Conservation (phyloP, 768 basidiomycete species). For the Coprinellus micaceus region DNA sequence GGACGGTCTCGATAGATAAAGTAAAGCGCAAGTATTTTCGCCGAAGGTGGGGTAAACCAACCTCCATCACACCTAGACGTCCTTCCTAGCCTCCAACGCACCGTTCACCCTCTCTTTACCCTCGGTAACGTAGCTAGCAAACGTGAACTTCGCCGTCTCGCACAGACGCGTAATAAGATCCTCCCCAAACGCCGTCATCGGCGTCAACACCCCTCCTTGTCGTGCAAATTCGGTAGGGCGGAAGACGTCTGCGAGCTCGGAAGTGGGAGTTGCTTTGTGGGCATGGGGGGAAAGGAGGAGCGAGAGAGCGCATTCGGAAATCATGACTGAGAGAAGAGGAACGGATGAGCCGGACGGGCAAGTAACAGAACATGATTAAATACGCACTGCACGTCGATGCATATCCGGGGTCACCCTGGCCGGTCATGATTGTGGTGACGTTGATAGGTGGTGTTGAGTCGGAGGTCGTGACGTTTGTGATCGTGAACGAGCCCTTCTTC, state of each 20-base stretch:
- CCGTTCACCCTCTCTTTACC: conserved; percentile 1
- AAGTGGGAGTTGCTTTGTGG: conserved; percentile 11
- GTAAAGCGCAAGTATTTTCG: background rate
- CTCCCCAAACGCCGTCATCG: conserved; percentile 79
- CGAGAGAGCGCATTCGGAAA: conserved; percentile 75
- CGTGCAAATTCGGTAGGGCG: conserved; percentile 44
- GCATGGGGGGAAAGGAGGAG: conserved; percentile 49
- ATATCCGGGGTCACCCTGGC: conserved; percentile 76
- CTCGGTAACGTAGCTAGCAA: conserved; percentile 48
- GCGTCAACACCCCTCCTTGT: conserved; percentile 79
- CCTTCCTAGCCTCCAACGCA: background rate
- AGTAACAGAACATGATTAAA: too few species aligned
- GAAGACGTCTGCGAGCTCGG: conserved; percentile 40
- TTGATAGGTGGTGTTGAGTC: conserved; percentile 34
- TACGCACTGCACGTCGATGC: too few species aligned
- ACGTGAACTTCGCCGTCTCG: conserved; percentile 51
- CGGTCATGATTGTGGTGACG: conserved; percentile 60
- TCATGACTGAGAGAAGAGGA: conserved; percentile 21
- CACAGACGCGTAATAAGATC: conserved; percentile 66
- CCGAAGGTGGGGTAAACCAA: too few species aligned
- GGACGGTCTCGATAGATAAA: background rate
- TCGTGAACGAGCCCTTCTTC: conserved; percentile 55
- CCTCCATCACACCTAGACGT: background rate
- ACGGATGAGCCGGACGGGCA: too few species aligned
- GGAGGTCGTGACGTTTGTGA: conserved; percentile 70